phyloP scores from a whole-genome alignment of 139 green algal genomes.

The Chlamydomonas schloesseri region DNA sequence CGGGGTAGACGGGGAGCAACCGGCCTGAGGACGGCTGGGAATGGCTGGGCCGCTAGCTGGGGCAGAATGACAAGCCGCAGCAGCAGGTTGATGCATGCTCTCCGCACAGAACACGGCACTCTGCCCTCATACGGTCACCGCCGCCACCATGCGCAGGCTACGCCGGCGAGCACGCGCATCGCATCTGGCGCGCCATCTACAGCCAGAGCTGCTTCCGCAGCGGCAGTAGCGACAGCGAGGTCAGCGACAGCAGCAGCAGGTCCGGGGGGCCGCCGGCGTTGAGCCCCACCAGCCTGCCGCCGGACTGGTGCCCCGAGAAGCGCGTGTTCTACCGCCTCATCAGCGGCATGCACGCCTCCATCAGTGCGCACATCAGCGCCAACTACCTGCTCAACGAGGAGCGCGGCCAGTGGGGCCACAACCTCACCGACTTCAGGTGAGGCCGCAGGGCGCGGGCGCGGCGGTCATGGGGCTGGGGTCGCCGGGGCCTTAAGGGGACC shows the following conservation, averaged over 20 bases:
- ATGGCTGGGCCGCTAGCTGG: background rate
- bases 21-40: too few species aligned
- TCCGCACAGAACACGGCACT: too few species aligned
- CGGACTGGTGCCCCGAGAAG: slow-evolving; percentile 70
- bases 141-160: slow-evolving; percentile 9
- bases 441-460: background rate
- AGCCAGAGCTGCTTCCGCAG: slow-evolving; percentile 86
- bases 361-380: slow-evolving; percentile 87
- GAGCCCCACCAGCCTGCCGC: background rate
- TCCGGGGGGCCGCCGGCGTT: background rate
- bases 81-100: background rate
- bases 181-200: slow-evolving; percentile 96
- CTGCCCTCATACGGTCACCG: too few species aligned
- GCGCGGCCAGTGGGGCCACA: slow-evolving; percentile 77
- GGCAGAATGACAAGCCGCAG: background rate
- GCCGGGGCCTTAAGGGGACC: too few species aligned
- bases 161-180: slow-evolving; percentile 87
- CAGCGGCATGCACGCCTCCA: slow-evolving; percentile 93
- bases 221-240: background rate
- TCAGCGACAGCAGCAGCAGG: background rate
- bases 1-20: too few species aligned
- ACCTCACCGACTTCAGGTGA: slow-evolving; percentile 81
- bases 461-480: too few species aligned
- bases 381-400: slow-evolving; percentile 84
- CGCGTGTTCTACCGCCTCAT: slow-evolving; percentile 92